These are phyloP conservation scores for Botrytis tulipae DNA, from an alignment of 2,329 filamentous ascomycete genomes.

Conservation along the genomic window DNA sequence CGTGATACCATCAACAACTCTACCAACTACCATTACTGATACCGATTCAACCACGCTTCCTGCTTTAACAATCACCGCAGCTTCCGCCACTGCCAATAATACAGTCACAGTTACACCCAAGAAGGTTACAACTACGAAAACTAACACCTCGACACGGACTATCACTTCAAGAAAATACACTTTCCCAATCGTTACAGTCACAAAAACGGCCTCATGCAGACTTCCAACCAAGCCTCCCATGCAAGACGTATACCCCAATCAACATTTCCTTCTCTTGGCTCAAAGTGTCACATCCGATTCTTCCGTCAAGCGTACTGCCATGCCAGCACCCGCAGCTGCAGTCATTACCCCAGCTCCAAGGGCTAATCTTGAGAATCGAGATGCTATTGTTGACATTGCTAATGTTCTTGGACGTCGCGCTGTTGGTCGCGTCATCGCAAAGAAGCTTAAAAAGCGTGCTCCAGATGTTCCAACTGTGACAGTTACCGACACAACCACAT, in stretches of 20 bases:
- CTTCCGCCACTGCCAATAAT: slow-evolving; percentile 4
- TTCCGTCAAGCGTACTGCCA: background rate
- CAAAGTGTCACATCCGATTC: slow-evolving; percentile 12
- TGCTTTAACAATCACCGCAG: background rate
- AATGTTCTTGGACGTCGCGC: slow-evolving; percentile 18
- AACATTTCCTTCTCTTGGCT: slow-evolving; percentile 12
- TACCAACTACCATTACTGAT: background rate
- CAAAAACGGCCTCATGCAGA: slow-evolving; percentile 14
- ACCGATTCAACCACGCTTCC: background rate
- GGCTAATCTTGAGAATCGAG: background rate
- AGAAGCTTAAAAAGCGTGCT: slow-evolving; percentile 20
- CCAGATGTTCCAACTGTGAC: slow-evolving; percentile 18
- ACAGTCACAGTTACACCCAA: slow-evolving; percentile 13
- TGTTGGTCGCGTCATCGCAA: slow-evolving; percentile 8
- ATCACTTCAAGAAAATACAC: slow-evolving; percentile 12
- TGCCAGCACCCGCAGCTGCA: background rate
- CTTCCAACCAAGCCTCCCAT: background rate
- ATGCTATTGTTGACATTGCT: slow-evolving; percentile 6
- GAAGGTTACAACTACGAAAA: background rate
- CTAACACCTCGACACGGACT: slow-evolving; percentile 9
- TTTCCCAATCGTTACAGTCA: slow-evolving; percentile 2
- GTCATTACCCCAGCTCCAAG: slow-evolving; percentile 8
- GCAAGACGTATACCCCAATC: slow-evolving; percentile 7
- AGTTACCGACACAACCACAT: slow-evolving; percentile 10
- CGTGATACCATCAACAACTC: slow-evolving; percentile 9